Evolutionary conservation across 768 basidiomycete species (phyloP), one percentile per base, ranked within the genome.

Genomic region (Boletus eberwhitei): DNA sequence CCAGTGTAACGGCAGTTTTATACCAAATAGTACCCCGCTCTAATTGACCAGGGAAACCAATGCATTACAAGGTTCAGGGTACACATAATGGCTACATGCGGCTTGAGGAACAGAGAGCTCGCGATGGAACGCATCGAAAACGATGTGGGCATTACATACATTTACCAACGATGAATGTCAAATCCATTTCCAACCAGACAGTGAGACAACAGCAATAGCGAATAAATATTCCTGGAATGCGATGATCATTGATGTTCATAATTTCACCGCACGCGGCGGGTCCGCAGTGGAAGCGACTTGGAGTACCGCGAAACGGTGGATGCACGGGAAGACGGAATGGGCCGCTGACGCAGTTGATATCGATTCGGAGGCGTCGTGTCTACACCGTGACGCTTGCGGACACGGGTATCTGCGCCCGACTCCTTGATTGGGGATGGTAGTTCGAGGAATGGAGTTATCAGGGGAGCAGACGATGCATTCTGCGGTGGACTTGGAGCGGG

Each of bases 181-280:
- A 52, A 48, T 54, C 54, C 57, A 32, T 47, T 54, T 51, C 37
- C 40, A 37, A 48, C 48, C 50, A 54, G 24, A 52, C 44, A 54
- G 48, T 51, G 53, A 64, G 39, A 70, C 68, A 70, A 72, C 69
- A 70, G 67, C 67, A 72, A 72, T 72, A 72, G 62, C 45, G 53
- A 71, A 71, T 69, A 71, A 68, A 68, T 68, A 68, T 21, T 56
- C 48, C 42, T n/a, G 5, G 38, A 52, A 48, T 41, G 35, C 40
- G 43, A 50, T 50, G 42, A 12, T 32, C 19, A 16, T 31, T n/a
- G 16, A 42, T 12, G 22, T 37, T 36, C 38, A 22, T 44, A 21
- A 35, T 35, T 41, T 65, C 56, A 54, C 42, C 36, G 58, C 46
- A 50, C 24, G n/a, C 44, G 62, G 35, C 55, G 62, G 32, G 59